A percentile compares a stretch with the other conserved stretches of the same genome.
phyloP scores from a whole-genome alignment of 257 asterid species.

The Coffea canephora region DNA sequence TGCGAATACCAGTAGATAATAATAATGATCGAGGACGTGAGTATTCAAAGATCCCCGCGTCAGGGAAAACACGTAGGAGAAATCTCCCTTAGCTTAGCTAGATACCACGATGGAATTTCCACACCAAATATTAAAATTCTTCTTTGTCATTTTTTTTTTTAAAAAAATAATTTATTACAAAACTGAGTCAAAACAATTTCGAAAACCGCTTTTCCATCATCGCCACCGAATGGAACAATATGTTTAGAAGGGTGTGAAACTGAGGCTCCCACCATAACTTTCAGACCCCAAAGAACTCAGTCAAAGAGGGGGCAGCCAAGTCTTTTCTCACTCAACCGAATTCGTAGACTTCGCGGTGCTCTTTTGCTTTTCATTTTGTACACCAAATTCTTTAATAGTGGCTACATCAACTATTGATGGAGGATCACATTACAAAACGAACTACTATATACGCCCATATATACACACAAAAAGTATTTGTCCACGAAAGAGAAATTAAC shows the following conservation, averaged over 20 bases:
- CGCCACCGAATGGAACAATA: neutral
- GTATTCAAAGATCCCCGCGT: slow-evolving; percentile 26
- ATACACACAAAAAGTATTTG: neutral
- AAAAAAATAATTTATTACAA: too few species aligned
- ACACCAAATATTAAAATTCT: neutral
- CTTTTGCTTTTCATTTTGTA: neutral
- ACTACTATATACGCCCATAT: neutral
- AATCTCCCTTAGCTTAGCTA: slow-evolving; percentile 13
- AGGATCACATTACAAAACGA: neutral
- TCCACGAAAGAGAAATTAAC: neutral
- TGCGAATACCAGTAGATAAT: neutral
- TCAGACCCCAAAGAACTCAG: slow-evolving; percentile 12
- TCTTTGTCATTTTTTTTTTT: neutral
- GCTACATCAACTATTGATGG: neutral
- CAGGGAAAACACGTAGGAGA: slow-evolving; percentile 20
- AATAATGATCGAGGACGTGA: neutral
- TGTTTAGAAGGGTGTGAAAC: slow-evolving; percentile 18
- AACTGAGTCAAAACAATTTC: slow-evolving; percentile 14
- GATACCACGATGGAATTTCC: slow-evolving; percentile 6
- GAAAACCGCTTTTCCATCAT: slow-evolving; percentile 4
- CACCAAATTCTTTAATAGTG: neutral
- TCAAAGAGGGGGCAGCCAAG: slow-evolving; percentile 39
- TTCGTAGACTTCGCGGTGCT: slow-evolving; percentile 22
- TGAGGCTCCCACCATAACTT: slow-evolving; percentile 23
- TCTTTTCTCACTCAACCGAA: slow-evolving; percentile 40